These are phyloP conservation scores for Paraphaeosphaeria minitans DNA, from an alignment of 2,329 filamentous ascomycete genomes.

Conservation along the genomic window DNA sequence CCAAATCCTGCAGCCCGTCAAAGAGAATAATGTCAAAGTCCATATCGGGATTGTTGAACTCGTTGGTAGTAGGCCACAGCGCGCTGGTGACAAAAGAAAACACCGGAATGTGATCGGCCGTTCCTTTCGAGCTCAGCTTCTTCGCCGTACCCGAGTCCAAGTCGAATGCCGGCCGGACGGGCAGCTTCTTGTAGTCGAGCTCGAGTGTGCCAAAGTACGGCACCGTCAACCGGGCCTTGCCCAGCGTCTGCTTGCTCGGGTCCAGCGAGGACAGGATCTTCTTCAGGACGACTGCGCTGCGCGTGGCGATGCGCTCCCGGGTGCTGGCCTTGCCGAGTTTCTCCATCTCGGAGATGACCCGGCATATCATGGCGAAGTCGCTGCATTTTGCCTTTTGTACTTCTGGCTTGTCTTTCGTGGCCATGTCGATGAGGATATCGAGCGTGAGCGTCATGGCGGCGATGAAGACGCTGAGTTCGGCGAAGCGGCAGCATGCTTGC, in stretches of 20 bases:
- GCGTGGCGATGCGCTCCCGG: constrained; percentile 41
- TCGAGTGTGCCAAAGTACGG: constrained; percentile 45
- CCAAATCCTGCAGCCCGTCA: constrained; percentile 41
- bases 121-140: constrained; percentile 30
- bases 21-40: constrained; percentile 45
- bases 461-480: constrained; percentile 43
- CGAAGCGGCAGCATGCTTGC: constrained; percentile 41
- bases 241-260: constrained; percentile 27
- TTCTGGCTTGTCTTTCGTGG: constrained; percentile 38
- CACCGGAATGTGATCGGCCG: constrained; percentile 33
- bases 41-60: constrained; percentile 18
- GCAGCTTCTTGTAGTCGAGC: constrained; percentile 35
- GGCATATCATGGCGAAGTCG: constrained; percentile 45
- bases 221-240: constrained; percentile 33
- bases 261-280: constrained; percentile 41
- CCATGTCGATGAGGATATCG: constrained; percentile 44
- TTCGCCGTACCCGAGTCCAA: constrained; percentile 36
- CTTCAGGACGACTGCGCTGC: constrained; percentile 40
- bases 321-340: constrained; percentile 37
- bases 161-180: constrained; percentile 36
- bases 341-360: constrained; percentile 44
- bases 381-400: constrained; percentile 41
- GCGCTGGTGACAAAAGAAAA: constrained; percentile 44
- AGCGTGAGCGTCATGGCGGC: constrained; percentile 42
- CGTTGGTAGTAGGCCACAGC: constrained; percentile 35